phyloP scores from a whole-genome alignment of 1,284 basidiomycete species.

The Puccinia brachypodii region DNA sequence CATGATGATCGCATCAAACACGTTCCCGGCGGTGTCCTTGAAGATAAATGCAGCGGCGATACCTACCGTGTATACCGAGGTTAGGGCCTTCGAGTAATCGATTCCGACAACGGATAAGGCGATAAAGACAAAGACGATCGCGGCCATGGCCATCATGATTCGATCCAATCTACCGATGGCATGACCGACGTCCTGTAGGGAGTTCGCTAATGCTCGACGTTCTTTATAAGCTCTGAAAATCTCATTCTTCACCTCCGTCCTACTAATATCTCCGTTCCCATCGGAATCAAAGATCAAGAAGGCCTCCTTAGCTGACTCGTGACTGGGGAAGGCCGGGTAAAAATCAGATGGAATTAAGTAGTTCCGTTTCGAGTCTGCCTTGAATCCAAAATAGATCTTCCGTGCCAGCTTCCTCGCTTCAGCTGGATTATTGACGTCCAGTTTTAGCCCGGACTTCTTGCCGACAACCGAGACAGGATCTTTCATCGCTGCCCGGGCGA shows the following conservation, averaged over 20 bases:
- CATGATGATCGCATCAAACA: constrained; percentile 70
- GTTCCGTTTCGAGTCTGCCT: constrained; percentile 60
- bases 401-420: constrained; percentile 66
- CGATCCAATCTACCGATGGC: constrained; percentile 67
- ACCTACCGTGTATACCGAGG: constrained; percentile 66
- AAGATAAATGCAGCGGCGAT: constrained; percentile 74
- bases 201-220: constrained; percentile 56
- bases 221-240: constrained; percentile 74
- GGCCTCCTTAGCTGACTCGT: constrained; percentile 49
- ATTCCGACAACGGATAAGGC: constrained; percentile 70
- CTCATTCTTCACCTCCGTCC: constrained; percentile 71
- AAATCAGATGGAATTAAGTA: constrained; percentile 72
- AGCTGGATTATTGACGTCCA: constrained; percentile 55
- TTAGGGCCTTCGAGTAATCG: constrained; percentile 65
- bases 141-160: constrained; percentile 66
- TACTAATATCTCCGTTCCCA: constrained; percentile 77
- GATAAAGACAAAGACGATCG: constrained; percentile 70
- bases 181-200: constrained; percentile 63
- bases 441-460: constrained; percentile 53
- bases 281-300: constrained; percentile 52
- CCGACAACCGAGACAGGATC: constrained; percentile 50
- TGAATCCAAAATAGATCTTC: constrained; percentile 68
- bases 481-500: constrained; percentile 51
- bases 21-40: constrained; percentile 68
- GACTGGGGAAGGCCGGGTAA: constrained; percentile 58